phyloP scores from a whole-genome alignment of 208 protist species.

The Willaertia magna region DNA sequence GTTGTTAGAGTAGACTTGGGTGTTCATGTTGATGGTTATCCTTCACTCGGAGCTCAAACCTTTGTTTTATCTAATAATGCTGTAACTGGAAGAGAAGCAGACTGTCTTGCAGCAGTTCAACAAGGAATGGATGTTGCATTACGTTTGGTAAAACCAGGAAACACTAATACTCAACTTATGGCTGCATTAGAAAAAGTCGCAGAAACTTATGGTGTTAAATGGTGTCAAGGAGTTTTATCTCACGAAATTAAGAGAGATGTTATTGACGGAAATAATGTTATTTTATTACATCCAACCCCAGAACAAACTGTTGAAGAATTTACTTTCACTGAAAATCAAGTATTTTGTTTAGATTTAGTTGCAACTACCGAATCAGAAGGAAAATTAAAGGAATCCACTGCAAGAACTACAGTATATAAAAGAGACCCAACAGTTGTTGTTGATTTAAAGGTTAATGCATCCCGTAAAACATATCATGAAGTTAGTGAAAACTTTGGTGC shows the following conservation, averaged over 20 bases:
- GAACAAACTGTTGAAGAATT: constrained; percentile 81
- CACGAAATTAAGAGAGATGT: constrained; percentile 94
- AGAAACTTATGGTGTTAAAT: constrained; percentile 71
- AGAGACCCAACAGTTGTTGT: constrained; percentile 80
- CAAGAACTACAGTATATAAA: constrained; percentile 86
- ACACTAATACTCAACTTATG: constrained; percentile 73
- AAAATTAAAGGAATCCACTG: not conserved
- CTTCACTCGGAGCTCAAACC: constrained; percentile 86
- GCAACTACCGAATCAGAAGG: constrained; percentile 54
- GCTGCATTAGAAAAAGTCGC: constrained; percentile 84
- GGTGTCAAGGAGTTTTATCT: constrained; percentile 90
- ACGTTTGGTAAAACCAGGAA: constrained; percentile 67
- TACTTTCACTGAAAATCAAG: constrained; percentile 42
- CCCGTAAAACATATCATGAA: constrained; percentile 79
- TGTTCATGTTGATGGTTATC: constrained; percentile 94
- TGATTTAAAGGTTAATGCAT: constrained; percentile 90
- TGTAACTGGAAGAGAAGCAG: constrained; percentile 66
- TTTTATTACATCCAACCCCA: constrained; percentile 64
- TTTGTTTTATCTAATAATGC: constrained; percentile 70
- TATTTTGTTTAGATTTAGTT: constrained; percentile 31
- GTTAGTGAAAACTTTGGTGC: constrained; percentile 79
- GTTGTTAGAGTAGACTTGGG: constrained; percentile 97
- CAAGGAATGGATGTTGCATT: constrained; percentile 74
- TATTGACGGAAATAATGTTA: constrained; percentile 89
- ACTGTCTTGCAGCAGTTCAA: constrained; percentile 85